Evolutionary conservation across 1,284 basidiomycete genomes (phyloP).

Genomic region (Mixia osmundae): DNA sequence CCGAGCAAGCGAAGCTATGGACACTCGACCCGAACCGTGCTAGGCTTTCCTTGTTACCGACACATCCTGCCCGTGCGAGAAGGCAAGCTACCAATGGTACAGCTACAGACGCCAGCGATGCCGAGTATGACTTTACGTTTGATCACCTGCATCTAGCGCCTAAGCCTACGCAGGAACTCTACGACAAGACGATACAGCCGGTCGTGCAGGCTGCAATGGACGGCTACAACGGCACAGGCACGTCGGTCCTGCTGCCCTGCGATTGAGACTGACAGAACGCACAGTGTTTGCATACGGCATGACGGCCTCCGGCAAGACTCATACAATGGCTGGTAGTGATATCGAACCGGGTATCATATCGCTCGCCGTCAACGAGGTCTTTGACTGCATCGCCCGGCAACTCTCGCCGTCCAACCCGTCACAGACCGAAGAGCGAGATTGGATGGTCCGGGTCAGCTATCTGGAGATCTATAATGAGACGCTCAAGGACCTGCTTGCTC

Average conservation of each 20-base stretch:
- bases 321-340: constrained; percentile 25
- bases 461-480: constrained; percentile 36
- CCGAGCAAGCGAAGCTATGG: too few relatives aligned
- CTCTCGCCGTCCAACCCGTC: constrained; percentile 6
- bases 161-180: constrained; percentile 25
- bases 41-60: too few relatives aligned
- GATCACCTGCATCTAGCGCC: too few relatives aligned
- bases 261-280: background rate
- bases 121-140: too few relatives aligned
- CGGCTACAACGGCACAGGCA: constrained; percentile 33
- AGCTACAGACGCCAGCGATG: too few relatives aligned
- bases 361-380: constrained; percentile 31
- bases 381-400: constrained; percentile 23
- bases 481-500: constrained; percentile 28
- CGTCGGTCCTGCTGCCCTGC: constrained; percentile 19
- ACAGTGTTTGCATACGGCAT: constrained; percentile 21
- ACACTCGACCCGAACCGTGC: too few relatives aligned
- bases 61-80: too few relatives aligned
- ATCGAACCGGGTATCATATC: constrained; percentile 32
- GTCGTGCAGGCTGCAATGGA: constrained; percentile 30
- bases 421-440: constrained; percentile 22
- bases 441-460: constrained; percentile 31
- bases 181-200: constrained; percentile 26
- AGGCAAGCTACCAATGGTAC: too few relatives aligned
- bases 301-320: constrained; percentile 27